Evolutionary conservation across 2,329 filamentous ascomycete species (phyloP).

Genomic region (Ilyonectria destructans): DNA sequence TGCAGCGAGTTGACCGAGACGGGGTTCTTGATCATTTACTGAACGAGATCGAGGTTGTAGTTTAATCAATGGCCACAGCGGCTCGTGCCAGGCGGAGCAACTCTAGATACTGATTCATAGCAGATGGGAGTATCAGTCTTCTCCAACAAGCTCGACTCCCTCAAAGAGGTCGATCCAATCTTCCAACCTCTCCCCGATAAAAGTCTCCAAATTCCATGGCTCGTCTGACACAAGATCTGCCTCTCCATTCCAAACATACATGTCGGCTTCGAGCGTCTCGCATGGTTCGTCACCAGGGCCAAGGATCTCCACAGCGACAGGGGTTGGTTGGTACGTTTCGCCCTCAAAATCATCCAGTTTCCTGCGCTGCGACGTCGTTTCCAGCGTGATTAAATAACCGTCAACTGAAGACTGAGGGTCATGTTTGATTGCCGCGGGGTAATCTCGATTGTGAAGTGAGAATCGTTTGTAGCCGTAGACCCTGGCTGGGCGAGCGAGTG

Average conservation of each 20-base stretch:
- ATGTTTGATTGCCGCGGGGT: constrained; percentile 45
- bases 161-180: constrained; percentile 51
- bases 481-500: constrained; percentile 23
- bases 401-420: constrained; percentile 37
- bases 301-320: constrained; percentile 16
- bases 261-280: constrained; percentile 46
- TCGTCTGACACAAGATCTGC: constrained; percentile 29
- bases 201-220: constrained; percentile 47
- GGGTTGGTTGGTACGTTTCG: constrained; percentile 39
- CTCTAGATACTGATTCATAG: too few species aligned
- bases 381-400: constrained; percentile 44
- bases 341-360: constrained; percentile 56
- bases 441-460: constrained; percentile 42
- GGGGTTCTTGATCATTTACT: too few species aligned
- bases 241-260: constrained; percentile 53
- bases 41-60: too few species aligned
- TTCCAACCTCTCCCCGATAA: constrained; percentile 46
- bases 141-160: constrained; percentile 37
- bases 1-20: too few species aligned
- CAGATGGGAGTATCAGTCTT: neutral
- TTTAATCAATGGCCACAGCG: too few species aligned
- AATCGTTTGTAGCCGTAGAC: constrained; percentile 38
- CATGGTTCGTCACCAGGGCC: constrained; percentile 22
- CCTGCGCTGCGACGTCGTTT: constrained; percentile 47
- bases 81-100: too few species aligned